These are phyloP conservation scores for Tulasnella sp. DNA, from an alignment of 768 basidiomycete species.

Conservation along the genomic window DNA sequence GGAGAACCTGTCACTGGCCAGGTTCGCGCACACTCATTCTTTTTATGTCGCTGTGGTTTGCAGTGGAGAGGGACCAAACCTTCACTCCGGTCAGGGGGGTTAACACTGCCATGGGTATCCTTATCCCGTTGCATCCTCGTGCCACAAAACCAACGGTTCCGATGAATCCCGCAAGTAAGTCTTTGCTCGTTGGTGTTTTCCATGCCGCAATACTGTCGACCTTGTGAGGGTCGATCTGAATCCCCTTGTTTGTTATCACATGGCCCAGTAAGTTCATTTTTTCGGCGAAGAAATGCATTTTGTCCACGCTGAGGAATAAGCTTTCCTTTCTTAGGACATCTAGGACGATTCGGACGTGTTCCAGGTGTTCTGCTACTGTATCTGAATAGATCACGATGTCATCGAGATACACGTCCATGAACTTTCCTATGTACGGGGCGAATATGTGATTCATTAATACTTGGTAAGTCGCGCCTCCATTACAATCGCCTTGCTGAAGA, in stretches of 20 bases:
- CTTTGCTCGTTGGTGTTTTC: conserved; percentile 30
- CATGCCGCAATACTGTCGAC: conserved; percentile 28
- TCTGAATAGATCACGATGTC: conserved; percentile 43
- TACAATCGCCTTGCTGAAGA: conserved; percentile 26
- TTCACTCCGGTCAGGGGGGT: conserved; percentile 24
- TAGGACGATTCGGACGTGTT: conserved; percentile 31
- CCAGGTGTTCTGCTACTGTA: conserved; percentile 31
- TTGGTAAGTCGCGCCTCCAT: conserved; percentile 34
- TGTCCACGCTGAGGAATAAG: conserved; percentile 31
- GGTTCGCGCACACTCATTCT: conserved; percentile 47
- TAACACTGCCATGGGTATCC: conserved; percentile 37
- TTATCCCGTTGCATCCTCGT: conserved; percentile 28
- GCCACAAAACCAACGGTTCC: conserved; percentile 37
- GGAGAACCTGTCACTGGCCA: conserved; percentile 87
- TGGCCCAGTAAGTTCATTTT: conserved; percentile 34
- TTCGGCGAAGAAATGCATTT: conserved; percentile 28
- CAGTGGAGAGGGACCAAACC: neutral
- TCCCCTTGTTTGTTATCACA: conserved; percentile 34
- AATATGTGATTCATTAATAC: conserved; percentile 33
- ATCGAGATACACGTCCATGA: conserved; percentile 42
- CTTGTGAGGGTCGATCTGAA: conserved; percentile 40
- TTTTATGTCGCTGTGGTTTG: neutral
- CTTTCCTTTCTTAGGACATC: conserved; percentile 27
- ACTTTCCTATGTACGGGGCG: conserved; percentile 31
- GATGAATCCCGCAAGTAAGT: conserved; percentile 32